Base-by-base conservation (phyloP, 495 filamentous ascomycete species). In the Penicillium lagena region DNA sequence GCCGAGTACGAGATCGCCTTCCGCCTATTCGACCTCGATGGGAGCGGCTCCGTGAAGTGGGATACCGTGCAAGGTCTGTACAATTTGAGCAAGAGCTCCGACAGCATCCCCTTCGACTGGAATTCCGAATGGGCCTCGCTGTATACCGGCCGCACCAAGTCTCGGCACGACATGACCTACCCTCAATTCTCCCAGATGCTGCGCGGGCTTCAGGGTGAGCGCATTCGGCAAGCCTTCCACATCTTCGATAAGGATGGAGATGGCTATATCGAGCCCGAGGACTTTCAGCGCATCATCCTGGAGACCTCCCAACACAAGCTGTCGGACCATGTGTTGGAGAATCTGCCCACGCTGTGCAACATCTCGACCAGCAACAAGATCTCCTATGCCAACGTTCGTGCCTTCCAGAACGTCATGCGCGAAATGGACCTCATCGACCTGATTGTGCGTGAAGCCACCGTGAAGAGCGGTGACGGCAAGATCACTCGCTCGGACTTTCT, bases 1-100 rank as follows among this genome's bases (percentile, higher is more conserved):
- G 94, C 93, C 56, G 94, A 98, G 64, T 98, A 98, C 62, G 90
- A 98, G 67, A 96, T 98, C 51, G 91, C 90, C 5, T 98, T 96
- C 70, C 86, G 94, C 45, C 77, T 97, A 27, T 98, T 98, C 67
- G 93, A 97, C 54, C 66, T 84, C 48, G 79, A 93, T 22, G 80
- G 86, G 31, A 84, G 78, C 14, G 93, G 93, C 4, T 76, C 71
- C 14, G 87, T 98, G 54, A 89, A 87, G 54, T 95, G 89, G 53
- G 87, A 94, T 1, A 79, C 88, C 54, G 89, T 98, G 65, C 76
- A 85, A 54, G 73, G 76, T 30, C 36, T 90, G 30, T 95, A 90
- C 64, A 82, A 88, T 56, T 70, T 78, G 52, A 93, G 90, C 75
- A 95, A 89, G 71, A 83, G 80, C 2, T 66, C 78, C 2, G 76